These are phyloP conservation scores for Hydnomerulius pinastri DNA, from an alignment of 768 basidiomycete species.

Conservation along the genomic window DNA sequence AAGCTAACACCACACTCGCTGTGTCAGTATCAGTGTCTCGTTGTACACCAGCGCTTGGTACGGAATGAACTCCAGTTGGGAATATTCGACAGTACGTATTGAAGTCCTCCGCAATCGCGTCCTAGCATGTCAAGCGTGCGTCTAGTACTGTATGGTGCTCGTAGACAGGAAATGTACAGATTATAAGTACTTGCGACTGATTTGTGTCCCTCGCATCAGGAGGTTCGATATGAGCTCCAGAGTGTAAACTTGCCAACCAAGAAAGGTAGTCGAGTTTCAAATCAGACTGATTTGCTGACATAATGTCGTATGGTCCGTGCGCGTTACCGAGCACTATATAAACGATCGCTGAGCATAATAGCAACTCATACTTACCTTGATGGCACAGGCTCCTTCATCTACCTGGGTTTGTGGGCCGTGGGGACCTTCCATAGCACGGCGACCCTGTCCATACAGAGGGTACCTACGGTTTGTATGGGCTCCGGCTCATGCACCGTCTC, in stretches of 20 bases:
- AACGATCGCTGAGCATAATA: accelerated
- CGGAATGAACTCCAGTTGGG: too few species aligned
- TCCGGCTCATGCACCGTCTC: conserved; percentile 71
- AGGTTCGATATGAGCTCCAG: too few species aligned
- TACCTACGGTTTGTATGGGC: conserved; percentile 60
- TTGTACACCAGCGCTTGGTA: too few species aligned
- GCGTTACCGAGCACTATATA: conserved; percentile 14
- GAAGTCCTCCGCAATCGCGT: too few species aligned
- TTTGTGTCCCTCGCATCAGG: too few species aligned
- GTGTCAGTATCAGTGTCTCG: too few species aligned
- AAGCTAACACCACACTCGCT: too few species aligned
- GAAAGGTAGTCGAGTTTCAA: background rate
- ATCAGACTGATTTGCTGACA: background rate
- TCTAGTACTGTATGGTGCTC: too few species aligned
- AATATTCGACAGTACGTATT: too few species aligned
- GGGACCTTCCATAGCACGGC: conserved; percentile 67
- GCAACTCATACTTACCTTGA: conserved; percentile 60
- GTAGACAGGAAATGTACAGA: too few species aligned
- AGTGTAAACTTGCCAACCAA: background rate
- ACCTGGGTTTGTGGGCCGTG: conserved; percentile 53
- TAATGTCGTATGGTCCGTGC: conserved; percentile 25
- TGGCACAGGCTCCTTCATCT: conserved; percentile 54
- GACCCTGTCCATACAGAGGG: conserved; percentile 69
- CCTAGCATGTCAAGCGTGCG: too few species aligned
- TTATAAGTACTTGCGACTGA: too few species aligned